Base-by-base conservation (phyloP, 1,284 basidiomycete species). In the Polyporus tsugae region DNA sequence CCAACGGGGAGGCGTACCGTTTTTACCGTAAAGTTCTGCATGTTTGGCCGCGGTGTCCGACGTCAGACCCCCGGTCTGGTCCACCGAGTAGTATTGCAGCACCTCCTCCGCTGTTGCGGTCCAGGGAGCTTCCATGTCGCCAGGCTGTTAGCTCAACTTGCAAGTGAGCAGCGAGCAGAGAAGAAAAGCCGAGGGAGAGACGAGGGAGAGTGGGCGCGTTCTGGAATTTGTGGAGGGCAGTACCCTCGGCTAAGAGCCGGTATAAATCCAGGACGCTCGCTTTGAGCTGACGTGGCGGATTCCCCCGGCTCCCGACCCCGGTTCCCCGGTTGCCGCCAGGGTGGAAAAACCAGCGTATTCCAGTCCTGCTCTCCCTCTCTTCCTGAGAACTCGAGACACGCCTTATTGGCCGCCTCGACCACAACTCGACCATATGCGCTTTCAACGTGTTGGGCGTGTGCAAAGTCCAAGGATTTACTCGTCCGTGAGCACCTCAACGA, bases 11-110 rank as follows among this genome's bases (percentile, higher is more conserved):
- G 58, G 78, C 88, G 74, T 69, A 95, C 95, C 91, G 78, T 97
- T 97, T 81, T 87, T 92, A 72, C 95, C 95, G 78, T 96, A 96
- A 19, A 93, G 78, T 75, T 91, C 86, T 70, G 89, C 89, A 78
- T 96, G 93, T 72, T 90, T 89, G 58, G 84, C 83, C 49, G 89
- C 91, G 77, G 91, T 89, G 63, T 87, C 84, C 22, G 82, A 73
- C 52, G 87, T 84, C 42, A 95, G 84, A 69, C 93, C 93, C 29
- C 76, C 78, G 38, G 78, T 74, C 17, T 83, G 76, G 77, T 92
- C 85, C 55, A 93, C 91, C 33, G 81, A 77, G 75, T 89, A 94
- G 78, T 92, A 85, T 70, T 86, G 84, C 62, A 92, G 83, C 69
- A 93, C 83, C 62, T 90, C 84, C 61, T 87, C 78, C n/a, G 90